Conservation (phyloP, 106 monocot genomes). For the Allium fistulosum region DNA sequence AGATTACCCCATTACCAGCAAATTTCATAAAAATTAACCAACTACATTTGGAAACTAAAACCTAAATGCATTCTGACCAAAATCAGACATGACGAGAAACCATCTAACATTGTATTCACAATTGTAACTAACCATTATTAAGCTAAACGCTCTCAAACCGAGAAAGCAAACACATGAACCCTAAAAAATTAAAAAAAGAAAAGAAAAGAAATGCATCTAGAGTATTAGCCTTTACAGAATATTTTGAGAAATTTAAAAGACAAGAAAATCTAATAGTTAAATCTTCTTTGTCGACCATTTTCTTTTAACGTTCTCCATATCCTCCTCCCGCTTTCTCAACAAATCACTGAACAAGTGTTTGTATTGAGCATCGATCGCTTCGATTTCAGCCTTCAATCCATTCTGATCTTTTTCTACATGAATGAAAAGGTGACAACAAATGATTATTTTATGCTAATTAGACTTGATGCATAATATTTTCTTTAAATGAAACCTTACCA, state of each 20-base stretch:
- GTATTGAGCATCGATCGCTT: constrained; percentile 48
- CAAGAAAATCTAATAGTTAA: constrained; percentile 9
- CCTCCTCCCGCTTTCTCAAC: constrained; percentile 43
- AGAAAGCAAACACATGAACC: too few species aligned
- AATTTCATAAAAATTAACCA: too few species aligned
- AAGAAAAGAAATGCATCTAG: too few species aligned
- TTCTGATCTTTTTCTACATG: constrained; percentile 17
- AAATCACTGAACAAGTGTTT: constrained; percentile 31
- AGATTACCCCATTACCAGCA: too few species aligned
- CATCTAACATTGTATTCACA: too few species aligned
- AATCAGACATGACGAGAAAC: too few species aligned
- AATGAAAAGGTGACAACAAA: not conserved
- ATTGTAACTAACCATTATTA: too few species aligned
- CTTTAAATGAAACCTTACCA: not conserved
- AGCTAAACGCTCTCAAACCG: too few species aligned
- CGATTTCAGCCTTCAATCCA: constrained; percentile 39
- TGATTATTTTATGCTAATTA: not conserved
- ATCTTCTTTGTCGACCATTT: constrained; percentile 38
- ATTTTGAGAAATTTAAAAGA: not conserved
- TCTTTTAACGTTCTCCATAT: constrained; percentile 37
- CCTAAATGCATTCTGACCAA: too few species aligned
- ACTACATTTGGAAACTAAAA: too few species aligned
- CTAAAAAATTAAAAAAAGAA: too few species aligned
- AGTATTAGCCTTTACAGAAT: too few species aligned
- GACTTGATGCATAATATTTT: not conserved